Evolutionary conservation across 1,139 yeast species (phyloP).

Genomic region (Hyphopichia khmerensis): DNA sequence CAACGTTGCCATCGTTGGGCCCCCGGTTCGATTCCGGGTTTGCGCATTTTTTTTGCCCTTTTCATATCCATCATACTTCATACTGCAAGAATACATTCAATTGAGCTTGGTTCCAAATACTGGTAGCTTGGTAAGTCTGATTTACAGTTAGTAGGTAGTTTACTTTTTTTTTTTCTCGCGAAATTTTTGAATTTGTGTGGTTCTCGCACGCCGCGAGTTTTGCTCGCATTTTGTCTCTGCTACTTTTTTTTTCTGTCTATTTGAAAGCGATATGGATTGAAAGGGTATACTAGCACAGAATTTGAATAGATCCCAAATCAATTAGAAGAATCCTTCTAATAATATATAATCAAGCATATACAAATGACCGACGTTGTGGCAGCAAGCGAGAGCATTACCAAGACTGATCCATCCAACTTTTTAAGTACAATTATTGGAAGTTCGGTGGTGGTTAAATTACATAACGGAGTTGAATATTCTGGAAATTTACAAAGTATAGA

Average conservation of each 20-base stretch:
- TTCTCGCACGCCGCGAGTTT: background rate
- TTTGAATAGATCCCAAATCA: too few species aligned
- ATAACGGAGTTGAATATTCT: slow-evolving; percentile 80
- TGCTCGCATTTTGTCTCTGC: background rate
- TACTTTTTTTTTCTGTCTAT: background rate
- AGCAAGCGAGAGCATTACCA: slow-evolving; percentile 8
- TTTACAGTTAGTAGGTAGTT: too few species aligned
- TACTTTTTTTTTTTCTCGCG: too few species aligned
- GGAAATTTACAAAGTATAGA: slow-evolving; percentile 86
- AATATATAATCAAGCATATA: too few species aligned
- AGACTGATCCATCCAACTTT: slow-evolving; percentile 71
- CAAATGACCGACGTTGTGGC: slow-evolving; percentile 10
- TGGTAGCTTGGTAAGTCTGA: too few species aligned
- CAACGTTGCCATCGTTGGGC: slow-evolving; percentile 17
- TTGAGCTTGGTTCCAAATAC: too few species aligned
- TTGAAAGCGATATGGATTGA: too few species aligned
- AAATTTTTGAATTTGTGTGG: too few species aligned
- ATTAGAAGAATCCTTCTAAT: too few species aligned
- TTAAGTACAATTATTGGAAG: slow-evolving; percentile 77
- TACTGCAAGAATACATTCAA: too few species aligned
- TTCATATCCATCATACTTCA: too few species aligned
- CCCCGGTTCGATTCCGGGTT: slow-evolving; percentile 17
- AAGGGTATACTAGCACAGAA: too few species aligned
- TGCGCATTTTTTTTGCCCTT: slow-evolving; percentile 10
- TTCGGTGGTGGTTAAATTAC: slow-evolving; percentile 77